Conservation (phyloP, 805 yeast species). For the Ogataea dorogensis region DNA sequence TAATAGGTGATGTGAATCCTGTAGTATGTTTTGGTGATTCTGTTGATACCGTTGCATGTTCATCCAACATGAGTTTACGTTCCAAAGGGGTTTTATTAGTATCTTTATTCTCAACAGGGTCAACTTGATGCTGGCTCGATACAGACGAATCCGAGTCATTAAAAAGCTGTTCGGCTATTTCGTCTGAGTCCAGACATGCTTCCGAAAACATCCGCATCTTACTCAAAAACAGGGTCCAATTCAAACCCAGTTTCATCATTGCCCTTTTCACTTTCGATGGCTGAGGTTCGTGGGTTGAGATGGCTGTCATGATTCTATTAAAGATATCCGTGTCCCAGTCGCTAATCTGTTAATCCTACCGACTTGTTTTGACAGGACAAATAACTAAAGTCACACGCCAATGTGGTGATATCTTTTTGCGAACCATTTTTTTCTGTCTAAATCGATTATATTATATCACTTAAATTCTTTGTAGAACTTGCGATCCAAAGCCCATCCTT, state of each 20-base stretch:
- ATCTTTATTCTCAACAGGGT: constrained; percentile 2
- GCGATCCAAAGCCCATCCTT: constrained; percentile 17
- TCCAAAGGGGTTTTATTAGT: constrained; percentile 9
- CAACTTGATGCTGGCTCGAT: background rate
- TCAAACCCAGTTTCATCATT: constrained; percentile 39
- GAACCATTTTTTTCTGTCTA: no score
- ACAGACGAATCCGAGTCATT: constrained; percentile 25
- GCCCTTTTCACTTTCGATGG: constrained; percentile 19
- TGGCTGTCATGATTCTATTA: no score
- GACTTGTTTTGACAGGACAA: background rate
- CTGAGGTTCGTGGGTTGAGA: no score
- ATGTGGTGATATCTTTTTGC: background rate
- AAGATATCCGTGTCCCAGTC: no score
- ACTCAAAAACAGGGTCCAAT: constrained; percentile 36
- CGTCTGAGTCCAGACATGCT: constrained; percentile 48
- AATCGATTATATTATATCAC: constrained; percentile 1
- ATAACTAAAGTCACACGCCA: constrained; percentile 4
- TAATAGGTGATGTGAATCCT: constrained; percentile 4
- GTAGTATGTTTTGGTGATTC: constrained; percentile 9
- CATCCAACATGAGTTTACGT: constrained; percentile 16
- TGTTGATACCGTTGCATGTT: constrained; percentile 13
- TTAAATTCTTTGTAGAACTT: constrained; percentile 16
- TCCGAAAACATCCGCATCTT: constrained; percentile 45
- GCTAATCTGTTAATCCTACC: no score
- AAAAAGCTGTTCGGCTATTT: constrained; percentile 50